These are phyloP conservation scores for Boletus coccyginus DNA, from an alignment of 768 basidiomycete species.

Conservation along the genomic window DNA sequence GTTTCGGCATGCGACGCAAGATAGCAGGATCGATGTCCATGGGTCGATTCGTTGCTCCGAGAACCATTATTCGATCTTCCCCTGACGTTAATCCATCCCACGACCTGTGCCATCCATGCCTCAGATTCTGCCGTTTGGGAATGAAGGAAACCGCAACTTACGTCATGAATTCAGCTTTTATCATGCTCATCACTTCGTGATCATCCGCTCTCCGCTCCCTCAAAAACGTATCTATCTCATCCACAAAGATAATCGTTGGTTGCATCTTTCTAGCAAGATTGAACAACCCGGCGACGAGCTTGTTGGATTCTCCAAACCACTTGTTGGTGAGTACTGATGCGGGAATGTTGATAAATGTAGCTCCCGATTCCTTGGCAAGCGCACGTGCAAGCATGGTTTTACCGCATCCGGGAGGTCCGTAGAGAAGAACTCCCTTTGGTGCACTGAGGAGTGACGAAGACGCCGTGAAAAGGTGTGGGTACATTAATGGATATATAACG, in stretches of 20 bases:
- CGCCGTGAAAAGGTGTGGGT: conserved; percentile 81
- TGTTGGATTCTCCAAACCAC: conserved; percentile 91
- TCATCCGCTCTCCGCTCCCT: conserved; percentile 84
- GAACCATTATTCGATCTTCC: conserved; percentile 78
- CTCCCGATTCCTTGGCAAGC: conserved; percentile 93
- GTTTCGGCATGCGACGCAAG: conserved; percentile 96
- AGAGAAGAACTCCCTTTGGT: conserved; percentile 94
- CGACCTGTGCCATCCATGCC: conserved; percentile 44
- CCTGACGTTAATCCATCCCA: conserved; percentile 94
- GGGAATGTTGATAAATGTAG: conserved; percentile 91
- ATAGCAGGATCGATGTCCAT: conserved; percentile 88
- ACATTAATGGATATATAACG: conserved; percentile 91
- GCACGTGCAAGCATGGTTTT: conserved; percentile 99
- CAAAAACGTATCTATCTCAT: conserved; percentile 96
- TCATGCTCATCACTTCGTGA: conserved; percentile 98
- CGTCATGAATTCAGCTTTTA: conserved; percentile 97
- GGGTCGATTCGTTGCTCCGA: conserved; percentile 95
- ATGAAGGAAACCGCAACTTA: conserved; percentile 35
- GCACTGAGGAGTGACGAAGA: conserved; percentile 82
- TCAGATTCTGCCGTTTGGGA: neutral
- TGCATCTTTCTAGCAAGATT: conserved; percentile 91
- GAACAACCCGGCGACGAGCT: conserved; percentile 92
- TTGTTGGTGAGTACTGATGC: conserved; percentile 73
- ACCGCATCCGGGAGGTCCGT: conserved; percentile 96
- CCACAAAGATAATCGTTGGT: conserved; percentile 97